phyloP scores from a whole-genome alignment of 306 rosid species.

The Elaeagnus macrophylla region DNA sequence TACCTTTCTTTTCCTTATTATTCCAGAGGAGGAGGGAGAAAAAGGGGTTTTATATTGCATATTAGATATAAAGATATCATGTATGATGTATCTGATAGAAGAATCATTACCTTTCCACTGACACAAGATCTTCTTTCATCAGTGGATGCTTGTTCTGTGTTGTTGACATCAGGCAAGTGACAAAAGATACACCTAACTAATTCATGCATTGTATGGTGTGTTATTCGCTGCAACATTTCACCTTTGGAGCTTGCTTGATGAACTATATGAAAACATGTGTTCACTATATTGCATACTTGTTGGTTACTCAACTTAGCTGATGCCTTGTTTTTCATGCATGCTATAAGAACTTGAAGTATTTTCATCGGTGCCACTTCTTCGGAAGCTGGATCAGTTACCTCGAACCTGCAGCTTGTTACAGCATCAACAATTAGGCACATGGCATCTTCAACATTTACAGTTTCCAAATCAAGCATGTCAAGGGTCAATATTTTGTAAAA shows the following conservation, averaged over 20 bases:
- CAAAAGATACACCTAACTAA: slow-evolving; percentile 82
- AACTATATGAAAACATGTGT: slow-evolving; percentile 90
- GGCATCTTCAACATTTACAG: slow-evolving; percentile 77
- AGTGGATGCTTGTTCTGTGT: slow-evolving; percentile 51
- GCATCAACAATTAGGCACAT: slow-evolving; percentile 94
- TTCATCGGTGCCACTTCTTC: slow-evolving; percentile 92
- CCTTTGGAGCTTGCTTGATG: slow-evolving; percentile 94
- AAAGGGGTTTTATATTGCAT: not conserved
- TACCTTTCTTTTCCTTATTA: too few species aligned
- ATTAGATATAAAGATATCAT: slow-evolving; percentile 13
- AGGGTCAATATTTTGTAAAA: slow-evolving; percentile 84
- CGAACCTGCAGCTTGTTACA: slow-evolving; percentile 92
- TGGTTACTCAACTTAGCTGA: slow-evolving; percentile 88
- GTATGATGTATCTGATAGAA: slow-evolving; percentile 37
- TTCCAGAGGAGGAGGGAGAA: too few species aligned
- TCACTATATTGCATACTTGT: slow-evolving; percentile 93
- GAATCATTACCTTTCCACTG: slow-evolving; percentile 9
- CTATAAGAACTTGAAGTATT: slow-evolving; percentile 91
- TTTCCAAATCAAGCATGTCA: slow-evolving; percentile 79
- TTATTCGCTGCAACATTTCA: slow-evolving; percentile 81
- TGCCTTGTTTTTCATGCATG: slow-evolving; percentile 96
- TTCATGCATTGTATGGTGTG: slow-evolving; percentile 90
- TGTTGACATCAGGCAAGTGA: slow-evolving; percentile 80
- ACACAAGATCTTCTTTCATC: slow-evolving; percentile 40
- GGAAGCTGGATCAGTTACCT: slow-evolving; percentile 89